Evolutionary conservation across 2,329 filamentous ascomycete species (phyloP).

Genomic region (Chrysosporium keratinophilum): DNA sequence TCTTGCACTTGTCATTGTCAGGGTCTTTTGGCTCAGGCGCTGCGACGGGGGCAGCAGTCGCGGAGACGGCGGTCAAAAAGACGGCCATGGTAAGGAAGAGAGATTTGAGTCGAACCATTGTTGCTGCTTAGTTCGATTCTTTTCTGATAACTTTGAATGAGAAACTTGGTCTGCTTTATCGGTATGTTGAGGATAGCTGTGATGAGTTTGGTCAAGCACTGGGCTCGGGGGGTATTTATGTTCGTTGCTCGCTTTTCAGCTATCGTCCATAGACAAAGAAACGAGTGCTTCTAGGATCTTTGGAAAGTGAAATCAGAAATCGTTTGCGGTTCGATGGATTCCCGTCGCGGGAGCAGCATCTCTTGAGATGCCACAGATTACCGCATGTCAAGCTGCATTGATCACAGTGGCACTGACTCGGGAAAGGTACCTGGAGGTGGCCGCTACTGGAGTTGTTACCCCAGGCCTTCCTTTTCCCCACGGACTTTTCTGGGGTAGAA

Average conservation of each 20-base stretch:
- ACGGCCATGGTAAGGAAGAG: not conserved
- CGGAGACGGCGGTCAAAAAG: not conserved
- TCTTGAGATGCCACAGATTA: too few relatives aligned
- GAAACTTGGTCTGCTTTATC: not conserved
- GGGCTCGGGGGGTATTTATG: not conserved
- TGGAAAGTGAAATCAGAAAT: too few relatives aligned
- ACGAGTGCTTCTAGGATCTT: too few relatives aligned
- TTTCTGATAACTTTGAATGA: not conserved
- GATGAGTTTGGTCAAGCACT: not conserved
- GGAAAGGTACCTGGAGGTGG: too few relatives aligned
- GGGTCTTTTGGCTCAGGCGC: not conserved
- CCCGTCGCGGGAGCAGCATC: too few relatives aligned
- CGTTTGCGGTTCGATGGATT: too few relatives aligned
- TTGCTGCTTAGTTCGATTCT: not conserved
- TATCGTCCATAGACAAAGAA: not conserved
- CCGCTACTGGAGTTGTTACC: too few relatives aligned
- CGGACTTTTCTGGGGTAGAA: too few relatives aligned
- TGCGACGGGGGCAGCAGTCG: not conserved
- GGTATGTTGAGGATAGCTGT: not conserved
- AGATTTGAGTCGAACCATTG: conserved; percentile 7
- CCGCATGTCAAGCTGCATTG: too few relatives aligned
- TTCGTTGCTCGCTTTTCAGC: not conserved
- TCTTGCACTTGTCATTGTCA: not conserved
- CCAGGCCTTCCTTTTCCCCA: too few relatives aligned
- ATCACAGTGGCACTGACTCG: too few relatives aligned